phyloP scores from a whole-genome alignment of 495 filamentous ascomycete genomes.

The Lentithecium fluviatile region DNA sequence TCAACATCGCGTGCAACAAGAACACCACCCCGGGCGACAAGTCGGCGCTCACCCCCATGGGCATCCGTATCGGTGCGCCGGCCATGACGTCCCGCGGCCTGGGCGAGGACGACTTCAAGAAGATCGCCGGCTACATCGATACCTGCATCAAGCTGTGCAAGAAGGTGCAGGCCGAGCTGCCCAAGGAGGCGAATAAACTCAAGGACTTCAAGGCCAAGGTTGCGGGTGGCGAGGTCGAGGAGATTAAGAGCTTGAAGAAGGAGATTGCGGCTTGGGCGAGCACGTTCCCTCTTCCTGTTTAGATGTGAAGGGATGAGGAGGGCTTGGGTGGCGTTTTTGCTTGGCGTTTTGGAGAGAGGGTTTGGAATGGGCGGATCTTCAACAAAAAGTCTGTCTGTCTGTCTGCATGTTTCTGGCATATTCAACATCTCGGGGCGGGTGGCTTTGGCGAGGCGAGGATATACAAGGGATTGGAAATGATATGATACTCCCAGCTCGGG shows the following conservation, averaged over 20 bases:
- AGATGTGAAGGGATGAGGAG: slow-evolving; percentile 8
- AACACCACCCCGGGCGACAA: slow-evolving; percentile 97
- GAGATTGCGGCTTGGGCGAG: slow-evolving; percentile 87
- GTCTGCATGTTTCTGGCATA: slow-evolving; percentile 19
- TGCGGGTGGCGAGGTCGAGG: slow-evolving; percentile 67
- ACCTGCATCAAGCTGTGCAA: slow-evolving; percentile 60
- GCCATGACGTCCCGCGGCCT: slow-evolving; percentile 96
- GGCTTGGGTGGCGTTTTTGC: not conserved
- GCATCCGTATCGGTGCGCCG: slow-evolving; percentile 87
- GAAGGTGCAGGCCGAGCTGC: slow-evolving; percentile 76
- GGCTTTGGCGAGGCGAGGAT: not conserved
- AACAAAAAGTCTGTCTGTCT: no score
- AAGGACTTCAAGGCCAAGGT: slow-evolving; percentile 99
- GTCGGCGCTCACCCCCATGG: slow-evolving; percentile 87
- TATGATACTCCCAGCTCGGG: not conserved
- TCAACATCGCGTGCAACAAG: slow-evolving; percentile 96
- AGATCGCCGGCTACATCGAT: slow-evolving; percentile 86
- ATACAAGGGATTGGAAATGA: not conserved
- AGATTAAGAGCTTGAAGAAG: slow-evolving; percentile 79
- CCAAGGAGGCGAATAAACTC: slow-evolving; percentile 96
- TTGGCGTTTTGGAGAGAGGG: slow-evolving; percentile 8
- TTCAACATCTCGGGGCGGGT: slow-evolving; percentile 20
- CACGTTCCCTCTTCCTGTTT: slow-evolving; percentile 88
- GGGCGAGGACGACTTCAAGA: slow-evolving; percentile 88
- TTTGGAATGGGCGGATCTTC: slow-evolving; percentile 4